A percentile compares a stretch with the other conserved stretches of the same genome.
Conservation (phyloP, 306 rosid species). For the Heteromeles arbutifolia region DNA sequence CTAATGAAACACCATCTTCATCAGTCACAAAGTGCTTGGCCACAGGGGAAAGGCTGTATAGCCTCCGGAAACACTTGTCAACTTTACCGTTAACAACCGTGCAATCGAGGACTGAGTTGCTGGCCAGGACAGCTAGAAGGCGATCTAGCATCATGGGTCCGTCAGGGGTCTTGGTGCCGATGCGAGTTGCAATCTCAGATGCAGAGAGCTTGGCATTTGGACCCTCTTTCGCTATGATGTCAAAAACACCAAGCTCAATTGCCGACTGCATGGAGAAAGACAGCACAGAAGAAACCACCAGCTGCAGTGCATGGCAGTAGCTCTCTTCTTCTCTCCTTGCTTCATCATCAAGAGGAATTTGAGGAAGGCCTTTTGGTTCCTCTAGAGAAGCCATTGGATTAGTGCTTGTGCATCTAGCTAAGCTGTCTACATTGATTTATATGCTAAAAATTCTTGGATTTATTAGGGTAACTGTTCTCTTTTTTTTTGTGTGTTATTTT, state of each 20-base stretch:
- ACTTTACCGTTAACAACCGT: neutral
- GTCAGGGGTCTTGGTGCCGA: slow-evolving; percentile 28
- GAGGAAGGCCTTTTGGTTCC: neutral
- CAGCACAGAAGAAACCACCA: slow-evolving; percentile 8
- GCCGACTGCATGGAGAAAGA: slow-evolving; percentile 38
- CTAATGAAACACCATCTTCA: slow-evolving; percentile 40
- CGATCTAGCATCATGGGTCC: slow-evolving; percentile 50
- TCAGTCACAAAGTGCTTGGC: slow-evolving; percentile 23
- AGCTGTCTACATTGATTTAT: neutral
- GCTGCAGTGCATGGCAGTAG: slow-evolving; percentile 29
- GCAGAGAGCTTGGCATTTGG: slow-evolving; percentile 24
- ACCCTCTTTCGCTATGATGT: slow-evolving; percentile 40
- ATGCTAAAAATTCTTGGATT: neutral
- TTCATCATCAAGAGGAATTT: neutral
- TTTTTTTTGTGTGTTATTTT: no score
- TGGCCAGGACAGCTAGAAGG: slow-evolving; percentile 35
- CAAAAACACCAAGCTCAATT: slow-evolving; percentile 48
- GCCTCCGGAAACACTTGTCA: slow-evolving; percentile 5
- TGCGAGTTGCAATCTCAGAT: slow-evolving; percentile 19
- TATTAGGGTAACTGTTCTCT: neutral
- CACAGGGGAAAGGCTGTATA: slow-evolving; percentile 31
- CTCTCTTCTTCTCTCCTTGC: slow-evolving; percentile 23
- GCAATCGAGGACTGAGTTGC: slow-evolving; percentile 38
- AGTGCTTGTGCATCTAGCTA: neutral
- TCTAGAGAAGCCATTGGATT: neutral